A percentile compares a stretch with the other conserved stretches of the same genome.
phyloP scores from a whole-genome alignment of 202 grass and related monocot species.

The Cymbopogon flexuosus region DNA sequence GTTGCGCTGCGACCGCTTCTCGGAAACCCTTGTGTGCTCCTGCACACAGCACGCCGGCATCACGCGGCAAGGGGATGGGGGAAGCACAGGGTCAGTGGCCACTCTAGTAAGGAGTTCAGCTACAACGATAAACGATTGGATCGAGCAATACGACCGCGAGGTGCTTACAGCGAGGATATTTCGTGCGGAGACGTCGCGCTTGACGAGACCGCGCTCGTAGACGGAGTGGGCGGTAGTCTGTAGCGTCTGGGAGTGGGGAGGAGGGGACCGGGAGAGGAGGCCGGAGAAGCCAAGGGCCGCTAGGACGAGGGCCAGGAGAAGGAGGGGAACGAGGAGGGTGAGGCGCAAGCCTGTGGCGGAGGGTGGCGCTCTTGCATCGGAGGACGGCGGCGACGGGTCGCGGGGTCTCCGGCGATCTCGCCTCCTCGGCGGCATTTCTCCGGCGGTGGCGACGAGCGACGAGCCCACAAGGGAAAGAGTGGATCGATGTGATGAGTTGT shows the following conservation, averaged over 20 bases:
- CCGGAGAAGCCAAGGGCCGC: constrained; percentile 41
- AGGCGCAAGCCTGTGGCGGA: constrained; percentile 24
- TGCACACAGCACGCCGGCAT: constrained; percentile 19
- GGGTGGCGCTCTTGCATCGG: background rate
- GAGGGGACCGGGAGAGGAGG: constrained; percentile 1
- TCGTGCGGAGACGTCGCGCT: constrained; percentile 37
- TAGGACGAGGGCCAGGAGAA: constrained; percentile 32
- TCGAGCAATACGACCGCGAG: background rate
- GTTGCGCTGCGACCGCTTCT: constrained; percentile 56
- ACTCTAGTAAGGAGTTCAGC: constrained; percentile 2
- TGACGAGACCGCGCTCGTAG: constrained; percentile 69
- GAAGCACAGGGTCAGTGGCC: background rate
- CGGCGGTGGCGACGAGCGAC: background rate
- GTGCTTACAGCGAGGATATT: constrained; percentile 69
- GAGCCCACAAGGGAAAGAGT: background rate
- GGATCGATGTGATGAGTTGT: background rate
- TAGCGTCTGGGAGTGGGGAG: background rate
- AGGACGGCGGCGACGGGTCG: constrained; percentile 24
- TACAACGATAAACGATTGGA: background rate
- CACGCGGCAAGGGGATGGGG: background rate
- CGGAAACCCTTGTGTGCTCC: constrained; percentile 61
- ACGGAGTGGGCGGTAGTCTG: constrained; percentile 33
- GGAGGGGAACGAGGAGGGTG: constrained; percentile 26
- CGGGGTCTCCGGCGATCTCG: constrained; percentile 57
- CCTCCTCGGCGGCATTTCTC: constrained; percentile 59